phyloP scores from a whole-genome alignment of 2,329 filamentous ascomycete species.

The Fusarium torulosum region DNA sequence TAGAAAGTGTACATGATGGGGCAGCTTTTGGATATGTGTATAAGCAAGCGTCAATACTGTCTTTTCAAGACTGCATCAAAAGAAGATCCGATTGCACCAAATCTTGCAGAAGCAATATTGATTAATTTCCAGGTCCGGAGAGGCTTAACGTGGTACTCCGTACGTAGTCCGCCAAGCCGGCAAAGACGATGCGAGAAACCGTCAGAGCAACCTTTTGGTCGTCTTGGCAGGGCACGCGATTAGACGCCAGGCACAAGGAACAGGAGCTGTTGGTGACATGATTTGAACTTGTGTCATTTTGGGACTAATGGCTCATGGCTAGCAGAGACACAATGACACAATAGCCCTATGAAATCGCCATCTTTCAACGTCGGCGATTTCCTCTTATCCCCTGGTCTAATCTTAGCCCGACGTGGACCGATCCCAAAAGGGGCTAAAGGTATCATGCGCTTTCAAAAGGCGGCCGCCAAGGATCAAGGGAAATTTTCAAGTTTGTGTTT shows the following conservation, averaged over 20 bases:
- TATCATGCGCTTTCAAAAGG: slow-evolving; percentile 12
- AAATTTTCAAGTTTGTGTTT: slow-evolving; percentile 10
- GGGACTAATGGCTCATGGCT: slow-evolving; percentile 4
- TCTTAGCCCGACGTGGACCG: slow-evolving; percentile 29
- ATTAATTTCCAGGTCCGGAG: slow-evolving; percentile 21
- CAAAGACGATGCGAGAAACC: slow-evolving; percentile 16
- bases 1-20: slow-evolving; percentile 54
- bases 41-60: background rate
- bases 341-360: slow-evolving; percentile 25
- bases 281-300: background rate
- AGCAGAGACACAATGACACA: background rate
- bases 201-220: background rate
- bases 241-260: background rate
- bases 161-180: slow-evolving; percentile 18
- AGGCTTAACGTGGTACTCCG: background rate
- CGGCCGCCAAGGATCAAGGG: slow-evolving; percentile 11
- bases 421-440: slow-evolving; percentile 25
- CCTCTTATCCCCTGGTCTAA: slow-evolving; percentile 31
- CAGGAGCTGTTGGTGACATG: background rate
- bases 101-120: slow-evolving; percentile 17
- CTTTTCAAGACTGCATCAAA: background rate
- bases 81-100: slow-evolving; percentile 22
- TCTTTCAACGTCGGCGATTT: slow-evolving; percentile 31
- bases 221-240: slow-evolving; percentile 12
- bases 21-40: slow-evolving; percentile 1